Evolutionary conservation across 768 basidiomycete species (phyloP), one percentile per base, ranked within the genome.

Genomic region (Dentipellis sp.): DNA sequence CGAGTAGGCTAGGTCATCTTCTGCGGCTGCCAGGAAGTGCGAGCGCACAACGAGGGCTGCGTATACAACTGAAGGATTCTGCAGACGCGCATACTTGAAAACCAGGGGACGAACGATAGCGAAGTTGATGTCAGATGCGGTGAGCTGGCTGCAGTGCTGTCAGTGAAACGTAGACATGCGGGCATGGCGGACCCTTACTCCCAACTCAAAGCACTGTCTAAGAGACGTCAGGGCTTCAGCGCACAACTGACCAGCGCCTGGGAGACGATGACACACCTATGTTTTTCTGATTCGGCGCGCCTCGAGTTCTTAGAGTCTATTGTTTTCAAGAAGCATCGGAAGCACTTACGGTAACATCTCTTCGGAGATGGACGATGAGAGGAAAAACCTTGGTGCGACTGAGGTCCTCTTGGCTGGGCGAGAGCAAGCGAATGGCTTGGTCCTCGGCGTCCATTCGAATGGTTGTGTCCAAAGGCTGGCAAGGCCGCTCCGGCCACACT

Each of bases 91-190:
- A 77, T 91, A 92, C 66, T 88, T 89, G 65, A 78, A 69, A 4
- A 91, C 85, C 35, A 91, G 67, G 0, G 91, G 91, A 7, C 88
- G 81, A 17, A 92, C 82, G 52, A 92, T 75, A 17, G 83, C 76
- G 59, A 89, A 90, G 65, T 90, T 88, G 69, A 93, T 79, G 64
- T 92, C 91, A 7, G 88, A 80, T 1, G 90, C 88, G 6, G 82
- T 88, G 55, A 93, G 74, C 63, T 92, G 89, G n/a, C 87, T 89
- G 57, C 45, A 16, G 29, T 49, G 19, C 55, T 34, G 55, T 59
- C 38, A 59, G 11, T 16, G 50, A 42, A 35, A 57, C 57, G 55
- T 42, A 54, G 52, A 53, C 39, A 40, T 45, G 36, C 52, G 36
- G 53, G 57, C 46, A 55, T 53, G 40, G 54, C 59, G 50, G 34